Evolutionary conservation across 2,329 filamentous ascomycete genomes (phyloP).

Genomic region (Colletotrichum incanum): DNA sequence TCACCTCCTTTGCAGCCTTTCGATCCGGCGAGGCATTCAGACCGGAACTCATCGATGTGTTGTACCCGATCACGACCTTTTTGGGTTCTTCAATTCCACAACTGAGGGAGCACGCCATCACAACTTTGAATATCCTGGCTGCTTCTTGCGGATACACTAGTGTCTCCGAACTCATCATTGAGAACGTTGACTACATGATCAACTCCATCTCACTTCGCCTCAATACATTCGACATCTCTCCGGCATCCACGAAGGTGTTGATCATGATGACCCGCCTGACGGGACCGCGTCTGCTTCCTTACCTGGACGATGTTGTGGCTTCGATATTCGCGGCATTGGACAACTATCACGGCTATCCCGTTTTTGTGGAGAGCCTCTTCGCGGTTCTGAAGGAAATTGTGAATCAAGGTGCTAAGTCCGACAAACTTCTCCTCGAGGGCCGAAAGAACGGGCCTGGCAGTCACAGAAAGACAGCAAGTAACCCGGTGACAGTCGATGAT

Average conservation of each 20-base stretch:
- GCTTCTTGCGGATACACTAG: slow-evolving; percentile 80
- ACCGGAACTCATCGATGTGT: slow-evolving; percentile 87
- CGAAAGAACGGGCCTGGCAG: slow-evolving; percentile 53
- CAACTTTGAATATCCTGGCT: slow-evolving; percentile 86
- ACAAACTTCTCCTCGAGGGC: slow-evolving; percentile 63
- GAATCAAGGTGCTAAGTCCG: slow-evolving; percentile 80
- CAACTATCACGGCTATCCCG: slow-evolving; percentile 92
- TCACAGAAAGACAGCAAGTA: slow-evolving; percentile 59
- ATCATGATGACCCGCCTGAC: slow-evolving; percentile 95
- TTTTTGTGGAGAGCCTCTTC: slow-evolving; percentile 89
- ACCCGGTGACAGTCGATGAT: slow-evolving; percentile 57
- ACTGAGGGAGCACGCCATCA: slow-evolving; percentile 86
- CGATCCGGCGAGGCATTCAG: slow-evolving; percentile 79
- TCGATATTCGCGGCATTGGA: slow-evolving; percentile 95
- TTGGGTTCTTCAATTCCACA: slow-evolving; percentile 79
- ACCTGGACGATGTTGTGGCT: slow-evolving; percentile 90
- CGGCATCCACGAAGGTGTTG: slow-evolving; percentile 90
- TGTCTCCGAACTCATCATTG: slow-evolving; percentile 85
- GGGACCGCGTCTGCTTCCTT: slow-evolving; percentile 85
- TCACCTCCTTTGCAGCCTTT: slow-evolving; percentile 82
- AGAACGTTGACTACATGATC: slow-evolving; percentile 96
- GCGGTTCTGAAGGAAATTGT: slow-evolving; percentile 86
- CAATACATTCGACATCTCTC: slow-evolving; percentile 92
- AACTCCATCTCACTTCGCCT: slow-evolving; percentile 92
- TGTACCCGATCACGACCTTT: slow-evolving; percentile 93